phyloP scores from a whole-genome alignment of 75 land plant species.

The Pseudotsuga menziesii region DNA sequence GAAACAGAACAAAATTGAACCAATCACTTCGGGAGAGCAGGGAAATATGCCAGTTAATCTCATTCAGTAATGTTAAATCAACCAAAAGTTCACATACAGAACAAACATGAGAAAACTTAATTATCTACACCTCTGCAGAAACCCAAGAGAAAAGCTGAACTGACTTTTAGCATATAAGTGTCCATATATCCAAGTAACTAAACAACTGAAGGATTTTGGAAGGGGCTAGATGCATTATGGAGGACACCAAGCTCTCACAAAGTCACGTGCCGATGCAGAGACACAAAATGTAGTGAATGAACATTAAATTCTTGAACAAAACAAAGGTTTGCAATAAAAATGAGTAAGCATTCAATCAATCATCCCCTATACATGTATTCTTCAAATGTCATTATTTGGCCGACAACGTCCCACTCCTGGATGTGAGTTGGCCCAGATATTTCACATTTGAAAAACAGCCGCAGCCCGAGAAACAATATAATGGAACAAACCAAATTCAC shows the following conservation, averaged over 20 bases:
- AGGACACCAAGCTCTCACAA: not conserved
- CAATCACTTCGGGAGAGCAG: not conserved
- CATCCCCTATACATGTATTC: not conserved
- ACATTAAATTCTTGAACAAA: not conserved
- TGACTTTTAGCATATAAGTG: not conserved
- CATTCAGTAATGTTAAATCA: conserved; percentile 1
- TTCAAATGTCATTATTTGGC: not conserved
- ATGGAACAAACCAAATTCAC: not conserved
- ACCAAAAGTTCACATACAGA: conserved; percentile 75
- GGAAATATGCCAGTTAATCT: not conserved
- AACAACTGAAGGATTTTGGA: not conserved
- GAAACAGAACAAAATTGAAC: not conserved
- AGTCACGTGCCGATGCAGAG: not conserved
- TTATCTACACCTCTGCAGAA: conserved; percentile 29
- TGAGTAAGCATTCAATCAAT: not conserved
- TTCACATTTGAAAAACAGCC: not conserved
- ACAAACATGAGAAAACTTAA: not conserved
- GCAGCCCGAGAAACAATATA: not conserved
- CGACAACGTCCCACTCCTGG: not conserved
- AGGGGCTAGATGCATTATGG: not conserved
- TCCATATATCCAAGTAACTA: not conserved
- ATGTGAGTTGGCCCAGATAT: not conserved
- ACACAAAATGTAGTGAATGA: not conserved
- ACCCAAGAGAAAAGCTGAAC: not conserved
- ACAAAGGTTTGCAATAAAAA: not conserved